phyloP scores from a whole-genome alignment of 768 basidiomycete species.

The Boletus rex-veris region DNA sequence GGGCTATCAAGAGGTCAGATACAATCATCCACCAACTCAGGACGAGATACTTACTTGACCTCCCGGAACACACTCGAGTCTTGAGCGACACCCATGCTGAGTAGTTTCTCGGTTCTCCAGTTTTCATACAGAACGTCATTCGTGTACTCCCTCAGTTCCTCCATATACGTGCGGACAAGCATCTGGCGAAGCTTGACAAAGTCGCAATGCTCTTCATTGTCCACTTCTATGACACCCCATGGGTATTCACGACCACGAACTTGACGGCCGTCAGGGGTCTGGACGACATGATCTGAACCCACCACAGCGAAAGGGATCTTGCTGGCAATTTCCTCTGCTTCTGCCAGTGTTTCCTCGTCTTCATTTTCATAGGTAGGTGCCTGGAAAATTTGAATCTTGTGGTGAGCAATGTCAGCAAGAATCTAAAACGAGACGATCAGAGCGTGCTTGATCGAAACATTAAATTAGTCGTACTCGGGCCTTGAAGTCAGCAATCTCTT shows the following conservation, averaged over 20 bases:
- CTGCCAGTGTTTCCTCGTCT: slow-evolving; percentile 96
- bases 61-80: slow-evolving; percentile 99
- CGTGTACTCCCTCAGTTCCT: slow-evolving; percentile 96
- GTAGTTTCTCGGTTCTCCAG: slow-evolving; percentile 94
- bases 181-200: slow-evolving; percentile 99
- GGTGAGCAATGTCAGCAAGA: slow-evolving; percentile 87
- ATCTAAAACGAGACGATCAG: slow-evolving; percentile 49
- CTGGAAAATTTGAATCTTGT: slow-evolving; percentile 97
- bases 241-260: slow-evolving; percentile 96
- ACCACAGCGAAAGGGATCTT: slow-evolving; percentile 99
- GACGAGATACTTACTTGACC: slow-evolving; percentile 73
- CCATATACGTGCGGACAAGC: slow-evolving; percentile 99
- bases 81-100: slow-evolving; percentile 97
- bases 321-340: slow-evolving; percentile 96
- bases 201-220: slow-evolving; percentile 99
- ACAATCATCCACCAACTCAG: background rate
- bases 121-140: slow-evolving; percentile 96
- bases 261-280: slow-evolving; percentile 81
- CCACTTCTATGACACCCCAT: slow-evolving; percentile 99
- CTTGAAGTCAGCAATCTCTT: slow-evolving; percentile 92
- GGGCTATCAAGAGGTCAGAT: slow-evolving; percentile 54
- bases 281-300: slow-evolving; percentile 82
- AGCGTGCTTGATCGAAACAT: background rate
- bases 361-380: slow-evolving; percentile 97
- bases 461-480: slow-evolving; percentile 56